Evolutionary conservation across 139 green algal genomes (phyloP).

Genomic region (Chlamydomonas schloesseri): DNA sequence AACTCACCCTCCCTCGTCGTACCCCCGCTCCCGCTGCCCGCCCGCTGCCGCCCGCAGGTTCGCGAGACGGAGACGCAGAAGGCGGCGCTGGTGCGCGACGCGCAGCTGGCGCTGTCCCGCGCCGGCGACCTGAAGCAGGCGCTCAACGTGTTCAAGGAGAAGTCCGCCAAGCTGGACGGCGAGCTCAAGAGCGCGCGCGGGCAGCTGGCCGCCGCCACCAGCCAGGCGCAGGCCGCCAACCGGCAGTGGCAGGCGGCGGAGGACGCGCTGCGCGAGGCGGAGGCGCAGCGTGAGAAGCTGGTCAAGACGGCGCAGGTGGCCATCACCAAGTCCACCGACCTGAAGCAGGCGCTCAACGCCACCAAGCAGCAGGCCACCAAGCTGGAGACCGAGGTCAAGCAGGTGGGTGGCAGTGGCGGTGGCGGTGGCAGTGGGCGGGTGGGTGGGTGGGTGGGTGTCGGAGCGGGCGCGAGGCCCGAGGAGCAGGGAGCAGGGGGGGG

Average conservation of each 20-base stretch:
- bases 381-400: constrained; percentile 14
- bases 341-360: constrained; percentile 44
- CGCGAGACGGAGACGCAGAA: constrained; percentile 37
- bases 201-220: constrained; percentile 11
- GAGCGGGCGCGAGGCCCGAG: too few species aligned
- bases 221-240: constrained; percentile 38
- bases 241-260: constrained; percentile 31
- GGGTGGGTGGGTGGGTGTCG: too few species aligned
- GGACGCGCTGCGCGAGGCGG: constrained; percentile 28
- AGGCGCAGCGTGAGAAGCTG: constrained; percentile 17
- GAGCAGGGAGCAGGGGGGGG: too few species aligned
- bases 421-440: too few species aligned
- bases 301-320: constrained; percentile 21
- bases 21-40: too few species aligned
- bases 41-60: neutral
- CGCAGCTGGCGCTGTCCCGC: constrained; percentile 38
- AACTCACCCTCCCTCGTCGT: too few species aligned
- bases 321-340: constrained; percentile 28
- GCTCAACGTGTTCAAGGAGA: constrained; percentile 47
- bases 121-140: constrained; percentile 38
- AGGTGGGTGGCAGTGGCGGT: neutral
- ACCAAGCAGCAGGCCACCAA: neutral
- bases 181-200: constrained; percentile 11
- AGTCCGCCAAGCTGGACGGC: constrained; percentile 36
- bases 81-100: constrained; percentile 35